phyloP scores from a whole-genome alignment of 1,139 yeast genomes.

The Blastobotrys niveus region DNA sequence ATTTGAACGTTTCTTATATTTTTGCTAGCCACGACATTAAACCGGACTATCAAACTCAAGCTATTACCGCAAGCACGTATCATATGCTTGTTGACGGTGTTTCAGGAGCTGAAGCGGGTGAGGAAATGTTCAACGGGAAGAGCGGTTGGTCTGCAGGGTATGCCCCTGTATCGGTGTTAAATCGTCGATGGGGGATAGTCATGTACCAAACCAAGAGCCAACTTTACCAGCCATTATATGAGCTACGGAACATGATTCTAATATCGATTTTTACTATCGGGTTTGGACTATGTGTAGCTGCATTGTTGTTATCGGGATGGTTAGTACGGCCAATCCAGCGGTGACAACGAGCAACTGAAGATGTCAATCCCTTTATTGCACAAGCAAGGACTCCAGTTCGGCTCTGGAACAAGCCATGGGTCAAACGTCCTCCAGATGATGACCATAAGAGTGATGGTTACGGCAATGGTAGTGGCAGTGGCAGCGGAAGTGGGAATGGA shows the following conservation, averaged over 20 bases:
- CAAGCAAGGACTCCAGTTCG: constrained; percentile 12
- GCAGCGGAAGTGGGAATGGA: no score
- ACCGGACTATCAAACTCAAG: background rate
- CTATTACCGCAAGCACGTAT: background rate
- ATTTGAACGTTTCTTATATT: background rate
- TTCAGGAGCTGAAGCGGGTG: background rate
- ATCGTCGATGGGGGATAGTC: constrained; percentile 62
- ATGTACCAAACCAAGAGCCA: constrained; percentile 57
- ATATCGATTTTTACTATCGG: constrained; percentile 82
- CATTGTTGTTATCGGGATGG: constrained; percentile 79
- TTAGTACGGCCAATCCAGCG: constrained; percentile 80
- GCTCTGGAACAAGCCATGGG: constrained; percentile 19
- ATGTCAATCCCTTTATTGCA: constrained; percentile 31
- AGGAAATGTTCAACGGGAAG: background rate
- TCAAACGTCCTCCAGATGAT: constrained; percentile 7
- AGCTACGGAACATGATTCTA: constrained; percentile 61
- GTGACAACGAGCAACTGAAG: constrained; percentile 81
- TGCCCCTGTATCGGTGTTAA: constrained; percentile 46
- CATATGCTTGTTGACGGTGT: background rate
- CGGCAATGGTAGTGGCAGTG: background rate
- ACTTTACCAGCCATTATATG: constrained; percentile 61
- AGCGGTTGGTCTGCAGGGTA: constrained; percentile 52
- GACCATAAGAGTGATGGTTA: no score
- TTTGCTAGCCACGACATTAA: background rate
- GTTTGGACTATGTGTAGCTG: constrained; percentile 64